phyloP scores from a whole-genome alignment of 805 yeast genomes.

The Lachancea nothofagi region DNA sequence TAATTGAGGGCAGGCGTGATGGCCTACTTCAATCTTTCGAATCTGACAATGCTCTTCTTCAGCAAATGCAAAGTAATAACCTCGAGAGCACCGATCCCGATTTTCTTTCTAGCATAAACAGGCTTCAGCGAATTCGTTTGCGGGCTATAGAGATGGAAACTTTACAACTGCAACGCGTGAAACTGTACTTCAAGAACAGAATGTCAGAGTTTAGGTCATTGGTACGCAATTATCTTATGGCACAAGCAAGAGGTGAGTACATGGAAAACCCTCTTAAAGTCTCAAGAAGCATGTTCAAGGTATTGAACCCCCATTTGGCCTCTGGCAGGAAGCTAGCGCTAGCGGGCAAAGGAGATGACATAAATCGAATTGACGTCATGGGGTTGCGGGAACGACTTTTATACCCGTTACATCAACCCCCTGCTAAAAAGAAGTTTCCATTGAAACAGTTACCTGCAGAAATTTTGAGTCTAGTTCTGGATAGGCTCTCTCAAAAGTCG shows the following conservation, averaged over 20 bases:
- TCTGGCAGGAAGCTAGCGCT: slow-evolving; percentile 13
- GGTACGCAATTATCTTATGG: slow-evolving; percentile 19
- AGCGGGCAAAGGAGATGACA: slow-evolving; percentile 7
- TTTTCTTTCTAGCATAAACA: slow-evolving; percentile 17
- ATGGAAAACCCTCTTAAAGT: slow-evolving; percentile 22
- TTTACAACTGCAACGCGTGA: slow-evolving; percentile 25
- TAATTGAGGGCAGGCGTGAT: slow-evolving; percentile 26
- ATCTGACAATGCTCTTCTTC: slow-evolving; percentile 19
- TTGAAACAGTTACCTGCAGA: slow-evolving; percentile 42
- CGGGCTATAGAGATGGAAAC: slow-evolving; percentile 33
- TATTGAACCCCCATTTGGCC: slow-evolving; percentile 20
- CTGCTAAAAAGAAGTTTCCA: slow-evolving; percentile 19
- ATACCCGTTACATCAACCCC: slow-evolving; percentile 1
- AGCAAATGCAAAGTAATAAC: slow-evolving; percentile 13
- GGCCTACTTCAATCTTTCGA: slow-evolving; percentile 23
- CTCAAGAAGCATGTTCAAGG: slow-evolving; percentile 14
- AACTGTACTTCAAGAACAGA: slow-evolving; percentile 20
- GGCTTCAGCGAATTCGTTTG: slow-evolving; percentile 27
- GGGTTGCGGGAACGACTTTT: slow-evolving; percentile 3
- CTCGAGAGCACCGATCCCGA: slow-evolving; percentile 8
- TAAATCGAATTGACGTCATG: not conserved
- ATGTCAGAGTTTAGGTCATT: slow-evolving; percentile 28
- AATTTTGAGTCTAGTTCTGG: slow-evolving; percentile 59
- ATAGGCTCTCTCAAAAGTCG: slow-evolving; percentile 52
- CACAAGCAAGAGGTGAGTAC: slow-evolving; percentile 16